These are phyloP conservation scores for Crithidia expoeki DNA, from an alignment of 208 protist genomes.

Conservation along the genomic window DNA sequence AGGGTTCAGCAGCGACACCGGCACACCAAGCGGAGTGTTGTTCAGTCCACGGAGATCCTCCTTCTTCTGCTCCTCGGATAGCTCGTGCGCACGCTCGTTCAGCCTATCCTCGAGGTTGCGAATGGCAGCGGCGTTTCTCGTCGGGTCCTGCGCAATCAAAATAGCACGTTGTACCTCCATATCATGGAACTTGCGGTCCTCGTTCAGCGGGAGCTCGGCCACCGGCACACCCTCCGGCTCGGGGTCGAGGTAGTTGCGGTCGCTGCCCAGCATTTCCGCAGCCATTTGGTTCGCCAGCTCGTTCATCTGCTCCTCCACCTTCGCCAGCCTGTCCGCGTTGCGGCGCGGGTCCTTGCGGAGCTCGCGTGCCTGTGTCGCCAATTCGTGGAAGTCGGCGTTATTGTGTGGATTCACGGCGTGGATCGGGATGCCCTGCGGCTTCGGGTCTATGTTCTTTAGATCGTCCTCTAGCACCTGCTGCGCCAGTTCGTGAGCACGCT, in stretches of 20 bases:
- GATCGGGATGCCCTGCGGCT: conserved; percentile 56
- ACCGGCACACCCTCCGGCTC: conserved; percentile 67
- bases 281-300: conserved; percentile 55
- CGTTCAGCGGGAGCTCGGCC: conserved; percentile 45
- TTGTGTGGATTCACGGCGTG: conserved; percentile 57
- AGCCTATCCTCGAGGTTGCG: conserved; percentile 66
- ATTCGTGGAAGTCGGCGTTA: conserved; percentile 59
- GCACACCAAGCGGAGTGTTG: conserved; percentile 48
- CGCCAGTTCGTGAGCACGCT: conserved; percentile 59
- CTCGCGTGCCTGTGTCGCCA: conserved; percentile 54
- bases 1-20: conserved; percentile 53
- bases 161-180: conserved; percentile 71
- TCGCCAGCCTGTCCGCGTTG: conserved; percentile 43
- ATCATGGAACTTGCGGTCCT: conserved; percentile 52
- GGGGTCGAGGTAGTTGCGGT: conserved; percentile 65
- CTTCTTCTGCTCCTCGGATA: conserved; percentile 58
- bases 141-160: conserved; percentile 57
- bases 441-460: conserved; percentile 46
- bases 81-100: conserved; percentile 66
- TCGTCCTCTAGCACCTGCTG: conserved; percentile 64
- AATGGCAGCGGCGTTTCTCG: conserved; percentile 49
- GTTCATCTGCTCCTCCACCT: conserved; percentile 63
- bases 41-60: conserved; percentile 62
- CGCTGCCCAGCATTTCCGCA: conserved; percentile 42
- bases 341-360: conserved; percentile 63